Base-by-base conservation (phyloP, 139 green algal genomes). In the Coccomyxa sp. region DNA sequence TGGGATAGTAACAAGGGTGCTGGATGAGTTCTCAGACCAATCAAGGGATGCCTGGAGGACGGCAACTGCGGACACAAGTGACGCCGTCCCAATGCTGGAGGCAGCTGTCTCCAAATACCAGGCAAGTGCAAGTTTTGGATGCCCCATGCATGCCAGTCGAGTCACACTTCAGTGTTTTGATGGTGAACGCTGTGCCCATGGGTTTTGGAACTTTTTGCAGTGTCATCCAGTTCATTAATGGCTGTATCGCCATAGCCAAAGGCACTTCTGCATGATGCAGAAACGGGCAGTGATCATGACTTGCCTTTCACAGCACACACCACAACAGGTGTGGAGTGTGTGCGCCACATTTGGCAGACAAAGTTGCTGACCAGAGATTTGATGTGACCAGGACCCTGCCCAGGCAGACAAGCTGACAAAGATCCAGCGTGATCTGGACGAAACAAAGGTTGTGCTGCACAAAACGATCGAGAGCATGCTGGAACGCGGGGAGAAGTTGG, bases 401-500 rank as follows among this genome's bases (percentile, higher is more conserved):
- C 84, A 94, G 84, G 97, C 96, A 23, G 97, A 99, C 91, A 99
- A 99, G 90, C 91, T 99, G 32, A 89, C 95, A 11, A 98, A 97
- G 86, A 99, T 99, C 63, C 97, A 99, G 88, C 90, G 93, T 38
- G 97, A 99, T 84, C 83, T 99, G 32, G 96, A 98, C 85, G 96
- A 98, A 83, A 98, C 95, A 4, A 92, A 94, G 82, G 88, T 97
- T 76, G 91, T 98, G 15, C 90, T 98, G 88, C 97, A 99, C 87
- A 93, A 98, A 84, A 99, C 97, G 10, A 99, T 99, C 79, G 97
- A 99, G 86, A 96, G 90, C 81, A 96, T 99, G 83, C 89, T 99
- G 82, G 91, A 94, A 86, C 85, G 97, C 15, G 97, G 97, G 10
- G 97, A 99, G 89, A 99, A 99, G 92, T 88, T 99, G 60, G 97